Evolutionary conservation across 495 filamentous ascomycete genomes (phyloP).

Genomic region (Penicilliopsis zonata): DNA sequence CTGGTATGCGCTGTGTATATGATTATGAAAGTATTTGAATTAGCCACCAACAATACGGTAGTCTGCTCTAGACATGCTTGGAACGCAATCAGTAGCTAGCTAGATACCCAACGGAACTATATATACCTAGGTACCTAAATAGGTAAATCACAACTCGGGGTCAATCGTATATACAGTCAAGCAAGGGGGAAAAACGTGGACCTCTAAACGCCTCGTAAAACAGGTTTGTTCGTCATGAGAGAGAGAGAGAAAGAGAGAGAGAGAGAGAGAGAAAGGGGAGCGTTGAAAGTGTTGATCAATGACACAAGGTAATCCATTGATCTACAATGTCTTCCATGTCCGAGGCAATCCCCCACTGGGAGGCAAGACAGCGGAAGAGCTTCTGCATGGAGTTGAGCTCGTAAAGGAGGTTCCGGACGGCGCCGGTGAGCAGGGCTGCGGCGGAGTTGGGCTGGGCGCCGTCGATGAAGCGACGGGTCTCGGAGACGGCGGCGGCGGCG

Average conservation of each 20-base stretch:
- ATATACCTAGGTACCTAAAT: too few species aligned
- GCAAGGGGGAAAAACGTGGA: too few species aligned
- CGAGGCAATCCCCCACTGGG: conserved; percentile 37
- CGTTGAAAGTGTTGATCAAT: conserved; percentile 20
- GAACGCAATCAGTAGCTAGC: too few species aligned
- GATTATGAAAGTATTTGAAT: too few species aligned
- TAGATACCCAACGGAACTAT: too few species aligned
- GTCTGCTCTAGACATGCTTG: too few species aligned
- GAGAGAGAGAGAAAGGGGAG: conserved; percentile 1
- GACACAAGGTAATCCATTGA: conserved; percentile 33
- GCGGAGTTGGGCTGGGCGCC: conserved; percentile 11
- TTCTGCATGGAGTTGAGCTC: conserved; percentile 40
- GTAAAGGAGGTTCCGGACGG: conserved; percentile 30
- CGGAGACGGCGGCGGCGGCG: conserved; percentile 14
- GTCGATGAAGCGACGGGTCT: conserved; percentile 25
- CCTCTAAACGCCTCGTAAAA: too few species aligned
- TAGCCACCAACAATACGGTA: too few species aligned
- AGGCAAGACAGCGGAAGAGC: conserved; percentile 32
- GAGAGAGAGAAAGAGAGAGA: conserved; percentile 8
- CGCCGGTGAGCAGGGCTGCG: conserved; percentile 10
- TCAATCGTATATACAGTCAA: too few species aligned
- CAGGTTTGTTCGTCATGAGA: too few species aligned
- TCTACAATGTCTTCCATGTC: conserved; percentile 37
- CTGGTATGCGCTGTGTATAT: too few species aligned
- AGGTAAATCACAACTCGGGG: too few species aligned